Percentiles rank a stretch among this genome's conserved stretches.
phyloP scores from a whole-genome alignment of 345 rosid genomes.

The Pelargonium nanum region DNA sequence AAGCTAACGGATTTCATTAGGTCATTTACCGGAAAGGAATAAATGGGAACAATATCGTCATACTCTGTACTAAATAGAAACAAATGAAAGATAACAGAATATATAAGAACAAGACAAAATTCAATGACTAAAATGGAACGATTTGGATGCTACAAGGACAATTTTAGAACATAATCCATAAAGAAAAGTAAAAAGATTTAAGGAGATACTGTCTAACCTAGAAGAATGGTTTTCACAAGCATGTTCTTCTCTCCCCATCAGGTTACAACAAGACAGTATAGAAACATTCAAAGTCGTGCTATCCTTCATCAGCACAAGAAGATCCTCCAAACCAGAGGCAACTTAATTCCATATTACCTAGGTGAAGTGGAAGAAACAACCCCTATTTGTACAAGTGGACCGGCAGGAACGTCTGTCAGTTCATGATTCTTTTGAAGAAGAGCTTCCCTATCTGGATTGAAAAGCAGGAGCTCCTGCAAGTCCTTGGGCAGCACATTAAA shows the following conservation, averaged over 20 bases:
- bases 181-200: too few species aligned
- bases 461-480: conserved; percentile 76
- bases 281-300: neutral
- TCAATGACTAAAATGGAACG: too few species aligned
- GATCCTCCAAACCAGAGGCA: neutral
- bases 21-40: too few species aligned
- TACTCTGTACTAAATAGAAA: too few species aligned
- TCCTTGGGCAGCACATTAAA: conserved; percentile 68
- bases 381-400: conserved; percentile 18
- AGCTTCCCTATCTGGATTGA: conserved; percentile 73
- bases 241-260: neutral
- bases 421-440: conserved; percentile 42
- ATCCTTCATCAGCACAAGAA: neutral
- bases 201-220: too few species aligned
- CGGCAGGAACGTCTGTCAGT: conserved; percentile 19
- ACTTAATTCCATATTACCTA: conserved; percentile 5
- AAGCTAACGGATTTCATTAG: too few species aligned
- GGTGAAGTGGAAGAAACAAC: conserved; percentile 17
- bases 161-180: too few species aligned
- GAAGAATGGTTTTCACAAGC: neutral
- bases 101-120: too few species aligned
- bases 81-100: too few species aligned
- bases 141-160: too few species aligned
- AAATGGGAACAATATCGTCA: too few species aligned
- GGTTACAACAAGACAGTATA: neutral